Percentiles rank a stretch among this genome's conserved stretches.
Evolutionary conservation across 768 basidiomycete species (phyloP).

Genomic region (Hydnum rufescens): DNA sequence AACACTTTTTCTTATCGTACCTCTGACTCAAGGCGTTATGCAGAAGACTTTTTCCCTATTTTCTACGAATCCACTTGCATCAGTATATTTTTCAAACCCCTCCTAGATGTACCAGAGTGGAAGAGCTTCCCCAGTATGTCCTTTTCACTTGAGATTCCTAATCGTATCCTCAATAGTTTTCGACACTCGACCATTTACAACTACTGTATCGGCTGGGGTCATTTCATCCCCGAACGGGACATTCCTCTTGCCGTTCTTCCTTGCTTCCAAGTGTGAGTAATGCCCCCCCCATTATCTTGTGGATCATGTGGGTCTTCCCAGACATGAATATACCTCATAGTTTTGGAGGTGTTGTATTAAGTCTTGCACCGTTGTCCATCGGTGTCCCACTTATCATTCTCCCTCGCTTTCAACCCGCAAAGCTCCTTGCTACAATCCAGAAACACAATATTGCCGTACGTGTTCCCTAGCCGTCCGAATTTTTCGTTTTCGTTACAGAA

Average conservation of each 20-base stretch:
- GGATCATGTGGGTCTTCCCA: neutral
- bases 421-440: constrained; percentile 46
- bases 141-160: no score
- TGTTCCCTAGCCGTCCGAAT: no score
- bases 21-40: no score
- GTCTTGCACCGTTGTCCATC: neutral
- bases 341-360: neutral
- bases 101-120: no score
- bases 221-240: neutral
- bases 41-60: no score
- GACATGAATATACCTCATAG: neutral
- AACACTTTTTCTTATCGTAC: no score
- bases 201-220: neutral
- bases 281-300: neutral
- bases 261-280: constrained; percentile 9
- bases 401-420: constrained; percentile 48
- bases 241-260: neutral
- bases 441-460: constrained; percentile 47
- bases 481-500: no score
- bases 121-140: no score
- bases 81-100: no score
- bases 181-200: no score
- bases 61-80: no score
- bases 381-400: constrained; percentile 17
- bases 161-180: no score